phyloP scores from a whole-genome alignment of 2,329 filamentous ascomycete species.

The Bipolaris sorokiniana region DNA sequence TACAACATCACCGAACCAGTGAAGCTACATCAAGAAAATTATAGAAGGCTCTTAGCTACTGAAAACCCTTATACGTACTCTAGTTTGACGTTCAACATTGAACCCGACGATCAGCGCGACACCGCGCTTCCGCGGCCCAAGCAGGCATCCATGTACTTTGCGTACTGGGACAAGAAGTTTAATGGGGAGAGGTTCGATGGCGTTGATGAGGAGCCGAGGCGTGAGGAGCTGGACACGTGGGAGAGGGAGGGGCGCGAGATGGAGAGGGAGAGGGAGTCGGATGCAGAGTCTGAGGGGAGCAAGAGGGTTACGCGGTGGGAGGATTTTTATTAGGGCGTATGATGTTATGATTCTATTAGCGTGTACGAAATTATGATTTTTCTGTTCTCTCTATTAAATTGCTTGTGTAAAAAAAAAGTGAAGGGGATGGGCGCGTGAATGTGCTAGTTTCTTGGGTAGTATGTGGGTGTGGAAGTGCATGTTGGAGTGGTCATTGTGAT shows the following conservation, averaged over 20 bases:
- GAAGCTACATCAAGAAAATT: constrained; percentile 10
- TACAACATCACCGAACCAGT: constrained; percentile 4
- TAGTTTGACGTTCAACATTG: too few species aligned
- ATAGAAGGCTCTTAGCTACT: neutral
- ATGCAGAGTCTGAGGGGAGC: neutral
- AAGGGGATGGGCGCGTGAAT: too few species aligned
- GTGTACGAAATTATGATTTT: too few species aligned
- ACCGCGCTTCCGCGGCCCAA: constrained; percentile 9
- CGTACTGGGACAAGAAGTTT: constrained; percentile 6
- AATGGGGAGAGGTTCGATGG: constrained; percentile 10
- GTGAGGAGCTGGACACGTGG: constrained; percentile 7
- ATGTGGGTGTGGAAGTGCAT: too few species aligned
- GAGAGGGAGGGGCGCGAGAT: neutral
- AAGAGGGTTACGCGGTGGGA: neutral
- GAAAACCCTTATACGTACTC: neutral
- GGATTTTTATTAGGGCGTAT: constrained; percentile 1
- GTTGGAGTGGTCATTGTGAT: too few species aligned
- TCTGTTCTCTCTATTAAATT: too few species aligned
- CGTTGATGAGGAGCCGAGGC: constrained; percentile 9
- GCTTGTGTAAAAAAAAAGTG: too few species aligned
- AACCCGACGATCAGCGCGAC: neutral
- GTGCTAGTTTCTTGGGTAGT: too few species aligned
- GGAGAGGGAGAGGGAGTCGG: neutral
- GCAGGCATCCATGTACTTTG: constrained; percentile 15
- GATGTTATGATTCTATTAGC: too few species aligned